These are phyloP conservation scores for Fonsecaea nubica DNA, from an alignment of 2,329 filamentous ascomycete genomes.

Conservation along the genomic window DNA sequence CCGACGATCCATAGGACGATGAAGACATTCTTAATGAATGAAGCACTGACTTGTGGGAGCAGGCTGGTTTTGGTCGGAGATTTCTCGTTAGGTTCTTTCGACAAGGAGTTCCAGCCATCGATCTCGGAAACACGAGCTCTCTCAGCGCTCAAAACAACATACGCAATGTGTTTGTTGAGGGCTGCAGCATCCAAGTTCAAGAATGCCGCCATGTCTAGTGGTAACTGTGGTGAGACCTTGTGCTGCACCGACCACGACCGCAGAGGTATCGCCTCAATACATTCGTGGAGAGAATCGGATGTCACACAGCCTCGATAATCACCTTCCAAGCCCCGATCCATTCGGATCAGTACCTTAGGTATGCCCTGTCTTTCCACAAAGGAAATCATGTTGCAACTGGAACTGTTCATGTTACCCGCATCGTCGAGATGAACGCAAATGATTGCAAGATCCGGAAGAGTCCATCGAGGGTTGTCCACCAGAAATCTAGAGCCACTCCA, in stretches of 20 bases:
- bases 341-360: slow-evolving; percentile 53
- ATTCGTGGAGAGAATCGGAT: slow-evolving; percentile 50
- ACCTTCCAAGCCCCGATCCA: slow-evolving; percentile 50
- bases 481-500: slow-evolving; percentile 49
- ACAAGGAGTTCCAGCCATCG: not conserved
- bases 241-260: not conserved
- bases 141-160: slow-evolving; percentile 41
- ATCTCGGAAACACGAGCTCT: not conserved
- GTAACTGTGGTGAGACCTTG: slow-evolving; percentile 45
- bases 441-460: slow-evolving; percentile 54
- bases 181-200: slow-evolving; percentile 55
- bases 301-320: slow-evolving; percentile 34
- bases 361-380: slow-evolving; percentile 54
- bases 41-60: slow-evolving; percentile 1
- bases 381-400: slow-evolving; percentile 41
- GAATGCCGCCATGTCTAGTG: slow-evolving; percentile 56
- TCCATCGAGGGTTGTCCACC: slow-evolving; percentile 52
- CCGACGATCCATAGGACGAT: slow-evolving; percentile 23
- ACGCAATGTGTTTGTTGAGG: slow-evolving; percentile 56
- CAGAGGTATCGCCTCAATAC: slow-evolving; percentile 45
- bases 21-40: slow-evolving; percentile 20
- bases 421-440: slow-evolving; percentile 48
- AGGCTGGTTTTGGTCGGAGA: not conserved
- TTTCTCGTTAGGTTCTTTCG: slow-evolving; percentile 8
- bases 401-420: slow-evolving; percentile 39